Base-by-base conservation (phyloP, 495 filamentous ascomycete species). In the Venustampulla echinocandica region DNA sequence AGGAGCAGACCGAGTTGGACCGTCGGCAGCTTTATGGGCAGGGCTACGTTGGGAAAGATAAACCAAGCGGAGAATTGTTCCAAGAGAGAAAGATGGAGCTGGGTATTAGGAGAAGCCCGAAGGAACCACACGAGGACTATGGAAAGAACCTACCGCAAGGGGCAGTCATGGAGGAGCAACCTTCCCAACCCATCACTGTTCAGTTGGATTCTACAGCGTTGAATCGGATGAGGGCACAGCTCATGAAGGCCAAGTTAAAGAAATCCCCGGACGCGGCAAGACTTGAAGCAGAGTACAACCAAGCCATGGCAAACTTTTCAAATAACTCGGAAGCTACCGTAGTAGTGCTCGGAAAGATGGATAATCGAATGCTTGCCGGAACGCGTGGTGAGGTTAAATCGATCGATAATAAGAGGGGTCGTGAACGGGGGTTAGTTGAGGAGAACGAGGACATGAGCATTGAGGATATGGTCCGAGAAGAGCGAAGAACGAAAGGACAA, bases 361-460 rank as follows among this genome's bases (percentile, higher is more conserved):
- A 97, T 22, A 94, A 82, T 61, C 84, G 87, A 15, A 82, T 90
- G 78, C 67, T 98, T 14, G 87, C 87, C 37, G 79, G 84, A 49
- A 73, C 77, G 19, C 76, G 83, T 18, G 82, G 80, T 32, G 89
- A 95, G 64, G 81, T 87, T 40, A 86, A 83, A 49, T 67, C 74
- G 0, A 65, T 93, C 27, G 76, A 80, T 24, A 92, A 74, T 44
- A 89, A 82, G 56, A 73, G 89, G 36, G 89, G 87, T 13, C 69
- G 77, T 19, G 87, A 94, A 58, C 74, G 87, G 49, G 88, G 88
- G 14, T 66, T 75, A 15, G 80, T 97, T 9, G 75, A 85, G 53
- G 87, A 87, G 45, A 98, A 96, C 52, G 88, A 95, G 41, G 87
- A 96, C 56, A 97, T 98, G 92, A 81, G 69, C 24, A 81, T 98